These are phyloP conservation scores for Puccinia hordei DNA, from an alignment of 1,284 basidiomycete species.

Conservation along the genomic window DNA sequence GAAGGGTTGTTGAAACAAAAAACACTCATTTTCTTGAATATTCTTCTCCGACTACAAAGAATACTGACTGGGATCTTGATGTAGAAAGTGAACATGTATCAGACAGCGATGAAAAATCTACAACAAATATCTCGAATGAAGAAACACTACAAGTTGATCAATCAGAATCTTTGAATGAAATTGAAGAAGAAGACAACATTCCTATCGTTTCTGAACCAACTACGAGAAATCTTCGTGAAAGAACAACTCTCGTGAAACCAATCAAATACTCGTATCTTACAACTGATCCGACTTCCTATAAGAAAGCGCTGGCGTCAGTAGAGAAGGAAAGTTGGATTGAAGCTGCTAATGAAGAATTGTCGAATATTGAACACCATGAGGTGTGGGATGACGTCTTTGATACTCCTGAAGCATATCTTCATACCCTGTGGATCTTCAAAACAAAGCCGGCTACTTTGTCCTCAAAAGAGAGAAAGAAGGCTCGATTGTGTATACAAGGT, in stretches of 20 bases:
- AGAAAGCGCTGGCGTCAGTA: background rate
- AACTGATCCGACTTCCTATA: background rate
- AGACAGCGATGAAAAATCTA: background rate
- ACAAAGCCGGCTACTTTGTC: slow-evolving; percentile 60
- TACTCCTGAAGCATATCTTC: slow-evolving; percentile 52
- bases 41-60: background rate
- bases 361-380: slow-evolving; percentile 4
- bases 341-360: background rate
- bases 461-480: slow-evolving; percentile 59
- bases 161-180: no score
- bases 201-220: no score
- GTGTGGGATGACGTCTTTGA: background rate
- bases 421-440: slow-evolving; percentile 60
- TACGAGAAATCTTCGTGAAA: background rate
- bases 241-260: background rate
- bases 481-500: slow-evolving; percentile 61
- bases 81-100: background rate
- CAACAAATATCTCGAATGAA: background rate
- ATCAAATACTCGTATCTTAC: background rate
- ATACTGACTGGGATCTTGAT: background rate
- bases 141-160: no score
- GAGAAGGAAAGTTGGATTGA: background rate
- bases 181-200: no score
- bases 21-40: background rate
- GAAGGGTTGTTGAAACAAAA: background rate